Conservation (phyloP, 169 alveolate species). For the Plasmodium chabaudi region DNA sequence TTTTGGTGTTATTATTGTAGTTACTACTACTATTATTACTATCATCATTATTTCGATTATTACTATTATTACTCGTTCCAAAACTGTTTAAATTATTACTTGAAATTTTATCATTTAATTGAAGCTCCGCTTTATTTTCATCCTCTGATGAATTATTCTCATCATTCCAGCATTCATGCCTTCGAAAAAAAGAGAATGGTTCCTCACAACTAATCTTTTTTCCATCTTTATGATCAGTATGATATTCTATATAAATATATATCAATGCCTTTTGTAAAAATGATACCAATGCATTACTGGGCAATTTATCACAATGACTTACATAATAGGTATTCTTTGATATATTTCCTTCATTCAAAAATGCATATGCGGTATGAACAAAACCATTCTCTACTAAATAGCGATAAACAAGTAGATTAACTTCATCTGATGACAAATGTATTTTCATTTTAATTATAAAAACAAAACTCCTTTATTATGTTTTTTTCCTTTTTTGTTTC, state of each 20-base stretch:
- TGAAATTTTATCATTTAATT: conserved; percentile 14
- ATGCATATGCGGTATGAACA: conserved; percentile 89
- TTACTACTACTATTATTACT: neutral
- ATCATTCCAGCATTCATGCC: conserved; percentile 89
- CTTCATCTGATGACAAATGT: conserved; percentile 91
- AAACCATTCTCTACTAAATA: conserved; percentile 91
- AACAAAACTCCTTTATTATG: conserved; percentile 6
- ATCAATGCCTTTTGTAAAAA: conserved; percentile 92
- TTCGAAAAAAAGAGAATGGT: conserved; percentile 88
- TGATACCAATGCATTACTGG: conserved; percentile 90
- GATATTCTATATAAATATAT: conserved; percentile 89
- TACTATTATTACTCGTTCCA: conserved; percentile 20
- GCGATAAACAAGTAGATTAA: conserved; percentile 89
- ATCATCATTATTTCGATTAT: conserved; percentile 9
- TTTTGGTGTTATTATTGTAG: neutral
- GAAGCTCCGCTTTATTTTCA: conserved; percentile 30
- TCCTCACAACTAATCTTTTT: conserved; percentile 87
- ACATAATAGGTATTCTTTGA: conserved; percentile 86
- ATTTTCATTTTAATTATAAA: conserved; percentile 85
- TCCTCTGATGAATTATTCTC: conserved; percentile 76
- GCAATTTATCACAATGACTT: conserved; percentile 90
- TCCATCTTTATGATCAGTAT: conserved; percentile 89
- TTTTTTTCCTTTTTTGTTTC: conserved; percentile 8
- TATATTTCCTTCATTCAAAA: conserved; percentile 88
- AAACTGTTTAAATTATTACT: conserved; percentile 47